These are phyloP conservation scores for Penicillium manginii DNA, from an alignment of 495 filamentous ascomycete genomes.

Conservation along the genomic window DNA sequence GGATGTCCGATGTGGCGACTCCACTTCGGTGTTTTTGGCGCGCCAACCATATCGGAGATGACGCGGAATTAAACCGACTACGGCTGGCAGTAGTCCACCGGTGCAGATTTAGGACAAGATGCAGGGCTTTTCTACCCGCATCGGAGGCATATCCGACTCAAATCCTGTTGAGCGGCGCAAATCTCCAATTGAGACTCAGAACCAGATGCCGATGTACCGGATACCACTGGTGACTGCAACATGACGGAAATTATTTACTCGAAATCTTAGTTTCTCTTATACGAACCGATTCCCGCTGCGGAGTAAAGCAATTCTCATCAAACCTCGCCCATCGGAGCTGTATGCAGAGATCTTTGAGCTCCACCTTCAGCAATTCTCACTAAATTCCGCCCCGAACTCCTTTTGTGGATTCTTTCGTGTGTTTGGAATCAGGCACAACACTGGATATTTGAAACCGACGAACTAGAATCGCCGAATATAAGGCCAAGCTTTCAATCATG, in stretches of 20 bases:
- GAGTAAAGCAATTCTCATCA: background rate
- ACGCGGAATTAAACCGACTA: conserved; percentile 26
- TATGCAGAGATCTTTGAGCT: background rate
- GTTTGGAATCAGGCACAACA: background rate
- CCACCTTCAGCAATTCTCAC: background rate
- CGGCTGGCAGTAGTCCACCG: conserved; percentile 18
- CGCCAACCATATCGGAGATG: conserved; percentile 21
- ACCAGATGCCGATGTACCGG: conserved; percentile 23
- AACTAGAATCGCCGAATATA: background rate
- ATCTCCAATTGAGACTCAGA: conserved; percentile 28
- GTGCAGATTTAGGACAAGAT: conserved; percentile 16
- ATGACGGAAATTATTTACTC: conserved; percentile 8
- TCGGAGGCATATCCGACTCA: conserved; percentile 30
- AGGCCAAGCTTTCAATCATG: conserved; percentile 26
- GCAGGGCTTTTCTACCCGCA: conserved; percentile 10
- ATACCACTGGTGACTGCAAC: conserved; percentile 16
- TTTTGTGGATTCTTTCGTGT: background rate
- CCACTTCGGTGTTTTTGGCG: conserved; percentile 14
- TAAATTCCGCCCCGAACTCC: background rate
- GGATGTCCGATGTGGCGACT: conserved; percentile 29
- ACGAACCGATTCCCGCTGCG: conserved; percentile 2
- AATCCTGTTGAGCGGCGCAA: conserved; percentile 16
- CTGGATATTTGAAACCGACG: background rate
- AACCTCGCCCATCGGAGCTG: background rate
- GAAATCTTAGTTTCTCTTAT: conserved; percentile 7